Conservation (phyloP, 495 filamentous ascomycete species). For the Physcia stellaris region DNA sequence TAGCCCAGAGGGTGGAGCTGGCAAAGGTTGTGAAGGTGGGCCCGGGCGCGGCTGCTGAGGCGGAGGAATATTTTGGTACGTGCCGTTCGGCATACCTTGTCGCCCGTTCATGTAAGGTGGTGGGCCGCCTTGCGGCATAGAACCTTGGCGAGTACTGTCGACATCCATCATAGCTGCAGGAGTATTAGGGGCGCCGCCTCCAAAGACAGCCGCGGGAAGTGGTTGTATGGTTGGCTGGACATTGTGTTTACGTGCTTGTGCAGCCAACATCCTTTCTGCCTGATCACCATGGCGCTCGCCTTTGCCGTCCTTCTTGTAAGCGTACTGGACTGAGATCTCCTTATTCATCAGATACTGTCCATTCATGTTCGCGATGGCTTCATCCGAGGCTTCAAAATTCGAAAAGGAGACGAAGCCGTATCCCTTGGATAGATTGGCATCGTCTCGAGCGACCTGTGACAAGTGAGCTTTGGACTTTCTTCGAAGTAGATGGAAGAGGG, state of each 20-base stretch:
- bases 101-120: conserved; percentile 23
- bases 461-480: no score
- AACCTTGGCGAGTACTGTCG: conserved; percentile 31
- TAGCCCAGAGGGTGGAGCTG: conserved; percentile 59
- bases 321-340: conserved; percentile 89
- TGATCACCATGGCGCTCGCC: conserved; percentile 92
- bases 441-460: conserved; percentile 76
- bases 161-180: conserved; percentile 43
- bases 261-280: conserved; percentile 84
- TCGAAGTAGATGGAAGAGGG: neutral
- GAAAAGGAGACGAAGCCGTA: conserved; percentile 95
- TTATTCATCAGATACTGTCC: conserved; percentile 96
- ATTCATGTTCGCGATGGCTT: conserved; percentile 85
- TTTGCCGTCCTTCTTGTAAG: conserved; percentile 98
- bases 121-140: conserved; percentile 16
- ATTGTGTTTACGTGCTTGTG: conserved; percentile 88
- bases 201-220: conserved; percentile 34
- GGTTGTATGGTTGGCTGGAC: conserved; percentile 58
- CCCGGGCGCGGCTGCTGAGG: conserved; percentile 27
- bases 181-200: conserved; percentile 25
- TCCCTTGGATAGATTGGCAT: conserved; percentile 80
- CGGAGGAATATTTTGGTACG: conserved; percentile 26
- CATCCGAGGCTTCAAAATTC: conserved; percentile 88
- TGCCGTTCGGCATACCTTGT: conserved; percentile 22
- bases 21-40: conserved; percentile 32